Conservation (phyloP, 2,329 filamentous ascomycete species). For the Colletotrichum sp. region DNA sequence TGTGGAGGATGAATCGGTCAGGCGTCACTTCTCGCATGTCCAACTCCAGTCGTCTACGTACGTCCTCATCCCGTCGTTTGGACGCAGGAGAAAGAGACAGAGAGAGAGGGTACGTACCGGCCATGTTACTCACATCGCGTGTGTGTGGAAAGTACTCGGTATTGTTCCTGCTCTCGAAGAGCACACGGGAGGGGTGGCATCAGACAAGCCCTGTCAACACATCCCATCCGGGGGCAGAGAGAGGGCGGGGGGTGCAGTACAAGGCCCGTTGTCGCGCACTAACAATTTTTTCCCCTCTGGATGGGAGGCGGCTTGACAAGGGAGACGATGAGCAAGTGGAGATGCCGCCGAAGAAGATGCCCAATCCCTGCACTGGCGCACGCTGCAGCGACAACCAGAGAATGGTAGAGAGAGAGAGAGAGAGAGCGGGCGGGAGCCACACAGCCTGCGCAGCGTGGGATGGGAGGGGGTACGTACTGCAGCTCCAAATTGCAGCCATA, state of each 20-base stretch:
- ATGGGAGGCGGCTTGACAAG: constrained; percentile 4
- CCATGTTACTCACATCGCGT: neutral
- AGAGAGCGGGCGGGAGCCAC: neutral
- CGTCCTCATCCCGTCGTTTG: neutral
- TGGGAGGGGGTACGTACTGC: neutral
- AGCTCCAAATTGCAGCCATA: neutral
- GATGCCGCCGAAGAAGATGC: constrained; percentile 14
- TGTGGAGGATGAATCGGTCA: neutral
- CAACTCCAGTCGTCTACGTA: neutral
- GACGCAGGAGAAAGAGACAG: neutral
- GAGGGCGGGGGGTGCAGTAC: constrained; percentile 1
- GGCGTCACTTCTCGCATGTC: neutral
- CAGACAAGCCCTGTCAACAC: constrained; percentile 8
- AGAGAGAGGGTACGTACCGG: neutral
- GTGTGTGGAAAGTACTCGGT: neutral
- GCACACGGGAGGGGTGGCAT: neutral
- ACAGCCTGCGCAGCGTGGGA: neutral
- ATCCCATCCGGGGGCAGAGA: constrained; percentile 1
- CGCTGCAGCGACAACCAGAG: neutral
- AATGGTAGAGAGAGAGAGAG: neutral
- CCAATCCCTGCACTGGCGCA: constrained; percentile 1
- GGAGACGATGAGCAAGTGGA: constrained; percentile 12
- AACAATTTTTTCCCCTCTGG: constrained; percentile 17
- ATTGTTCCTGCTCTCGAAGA: neutral
- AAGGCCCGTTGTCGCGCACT: constrained; percentile 11